Percentiles rank a stretch among this genome's conserved stretches.
Conservation (phyloP, 768 basidiomycete species). For the Suillus alpinus region DNA sequence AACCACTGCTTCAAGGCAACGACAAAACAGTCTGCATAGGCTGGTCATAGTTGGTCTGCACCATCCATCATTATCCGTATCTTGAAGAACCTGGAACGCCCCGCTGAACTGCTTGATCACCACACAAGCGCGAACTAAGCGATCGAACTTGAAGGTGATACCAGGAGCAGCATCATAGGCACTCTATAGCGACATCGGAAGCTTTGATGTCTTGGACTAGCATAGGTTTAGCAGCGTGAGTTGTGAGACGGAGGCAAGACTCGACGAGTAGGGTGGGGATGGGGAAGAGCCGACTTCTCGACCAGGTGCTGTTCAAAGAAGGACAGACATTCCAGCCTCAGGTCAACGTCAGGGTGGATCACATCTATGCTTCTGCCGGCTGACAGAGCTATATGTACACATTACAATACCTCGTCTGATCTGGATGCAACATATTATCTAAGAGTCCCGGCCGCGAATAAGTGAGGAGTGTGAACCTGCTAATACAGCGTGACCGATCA, state of each 20-base stretch:
- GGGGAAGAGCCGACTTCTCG: too few relatives aligned
- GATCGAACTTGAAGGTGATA: conserved; percentile 82
- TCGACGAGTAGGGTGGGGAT: conserved; percentile 6
- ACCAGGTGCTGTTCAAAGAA: too few relatives aligned
- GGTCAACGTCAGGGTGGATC: too few relatives aligned
- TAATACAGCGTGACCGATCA: not conserved
- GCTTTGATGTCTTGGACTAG: conserved; percentile 57
- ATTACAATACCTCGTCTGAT: too few relatives aligned
- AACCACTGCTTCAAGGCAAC: conserved; percentile 38
- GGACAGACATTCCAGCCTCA: too few relatives aligned
- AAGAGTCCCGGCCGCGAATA: too few relatives aligned
- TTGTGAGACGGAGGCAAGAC: not conserved
- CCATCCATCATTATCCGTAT: conserved; percentile 56
- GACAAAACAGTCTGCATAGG: conserved; percentile 51
- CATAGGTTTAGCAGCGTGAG: conserved; percentile 34
- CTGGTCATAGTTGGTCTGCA: conserved; percentile 54
- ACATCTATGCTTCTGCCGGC: too few relatives aligned
- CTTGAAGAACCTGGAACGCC: conserved; percentile 61
- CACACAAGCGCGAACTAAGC: conserved; percentile 85
- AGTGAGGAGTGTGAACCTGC: not conserved
- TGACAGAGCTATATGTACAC: too few relatives aligned
- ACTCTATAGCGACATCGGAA: conserved; percentile 32
- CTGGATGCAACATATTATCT: not conserved
- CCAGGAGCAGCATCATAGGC: conserved; percentile 42
- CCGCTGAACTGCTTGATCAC: conserved; percentile 77